These are phyloP conservation scores for Adansonia digitata DNA, from an alignment of 345 rosid species.

Conservation along the genomic window DNA sequence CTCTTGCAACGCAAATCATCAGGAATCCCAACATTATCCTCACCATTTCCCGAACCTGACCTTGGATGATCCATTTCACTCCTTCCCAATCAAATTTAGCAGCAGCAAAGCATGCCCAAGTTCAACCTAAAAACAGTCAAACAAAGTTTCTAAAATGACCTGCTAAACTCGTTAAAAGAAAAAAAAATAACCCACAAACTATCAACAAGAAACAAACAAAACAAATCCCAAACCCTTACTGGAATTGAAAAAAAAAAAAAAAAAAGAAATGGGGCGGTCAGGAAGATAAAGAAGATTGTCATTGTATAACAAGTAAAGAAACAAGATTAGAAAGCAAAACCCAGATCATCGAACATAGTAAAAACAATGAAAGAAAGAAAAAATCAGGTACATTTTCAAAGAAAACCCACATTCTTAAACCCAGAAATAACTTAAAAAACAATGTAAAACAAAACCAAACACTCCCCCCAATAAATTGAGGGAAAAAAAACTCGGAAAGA, in stretches of 20 bases:
- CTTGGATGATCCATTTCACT: slow-evolving; percentile 49
- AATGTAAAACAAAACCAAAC: not conserved
- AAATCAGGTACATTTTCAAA: not conserved
- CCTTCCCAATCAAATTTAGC: slow-evolving; percentile 14
- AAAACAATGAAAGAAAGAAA: not conserved
- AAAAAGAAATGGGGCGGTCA: not conserved
- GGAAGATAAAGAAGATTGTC: not conserved
- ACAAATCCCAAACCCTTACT: not conserved
- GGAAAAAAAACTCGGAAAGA: not conserved
- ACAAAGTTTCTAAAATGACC: not conserved
- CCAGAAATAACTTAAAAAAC: not conserved
- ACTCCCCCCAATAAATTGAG: not conserved
- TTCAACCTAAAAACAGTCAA: slow-evolving; percentile 9
- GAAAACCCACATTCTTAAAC: slow-evolving; percentile 3
- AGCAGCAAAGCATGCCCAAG: slow-evolving; percentile 13
- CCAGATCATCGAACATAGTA: not conserved
- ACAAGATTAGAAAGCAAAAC: not conserved
- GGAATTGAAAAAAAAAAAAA: not conserved
- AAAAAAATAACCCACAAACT: not conserved
- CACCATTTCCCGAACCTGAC: slow-evolving; percentile 51
- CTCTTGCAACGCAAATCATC: slow-evolving; percentile 97
- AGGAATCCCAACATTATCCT: slow-evolving; percentile 66
- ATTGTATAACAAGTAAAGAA: not conserved
- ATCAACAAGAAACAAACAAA: slow-evolving; percentile 1
- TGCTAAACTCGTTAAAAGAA: not conserved